Base-by-base conservation (phyloP, 1,284 basidiomycete genomes). In the Puccinia coronata region DNA sequence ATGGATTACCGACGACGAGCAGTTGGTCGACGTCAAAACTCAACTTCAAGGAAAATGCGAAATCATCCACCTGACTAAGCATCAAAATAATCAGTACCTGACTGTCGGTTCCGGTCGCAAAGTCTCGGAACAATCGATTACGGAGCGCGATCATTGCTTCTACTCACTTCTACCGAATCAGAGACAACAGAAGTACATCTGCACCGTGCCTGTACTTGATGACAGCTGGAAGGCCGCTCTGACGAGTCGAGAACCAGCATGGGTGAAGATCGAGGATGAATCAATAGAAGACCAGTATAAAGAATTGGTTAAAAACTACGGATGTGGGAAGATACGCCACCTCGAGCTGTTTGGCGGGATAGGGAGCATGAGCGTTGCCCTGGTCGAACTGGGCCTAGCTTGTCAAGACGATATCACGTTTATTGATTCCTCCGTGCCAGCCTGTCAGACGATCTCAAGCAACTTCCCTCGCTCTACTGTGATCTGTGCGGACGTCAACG, bases 271-370 rank as follows among this genome's bases (percentile, higher is more conserved):
- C 34, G 71, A 73, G 23, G 28, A 73, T 9, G 71, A 53, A 41
- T n/a, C 43, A 18, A 28, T 12, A n/a, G 14, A 49, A 34, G 43
- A 69, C 5, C 23, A 25, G 23, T 75, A 57, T 12, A 39, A 59
- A 31, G 72, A 75, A 20, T n/a, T 75, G 20, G 57, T 77, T 0
- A 65, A 77, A 23, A 25, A 75, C 36, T 75, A 75, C 55, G 72
- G 59, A 34, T 41, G 28, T n/a, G 59, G 53, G 8, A 55, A 61
- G 55, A 47, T 77, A 16, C 25, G 61, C 23, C 76, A 78, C 43
- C 23, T 78, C 2, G 76, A 78, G 65, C 36, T 78, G 1, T 78
- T 78, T 70, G 76, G 76, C 1, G 76, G 76, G 23, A 78, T 78
- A 31, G 76, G 76, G 0, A 78, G 76, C 31, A 69, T 78, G 63